Conservation (phyloP, 305 asterid genomes). For the Fraxinus dipetala region DNA sequence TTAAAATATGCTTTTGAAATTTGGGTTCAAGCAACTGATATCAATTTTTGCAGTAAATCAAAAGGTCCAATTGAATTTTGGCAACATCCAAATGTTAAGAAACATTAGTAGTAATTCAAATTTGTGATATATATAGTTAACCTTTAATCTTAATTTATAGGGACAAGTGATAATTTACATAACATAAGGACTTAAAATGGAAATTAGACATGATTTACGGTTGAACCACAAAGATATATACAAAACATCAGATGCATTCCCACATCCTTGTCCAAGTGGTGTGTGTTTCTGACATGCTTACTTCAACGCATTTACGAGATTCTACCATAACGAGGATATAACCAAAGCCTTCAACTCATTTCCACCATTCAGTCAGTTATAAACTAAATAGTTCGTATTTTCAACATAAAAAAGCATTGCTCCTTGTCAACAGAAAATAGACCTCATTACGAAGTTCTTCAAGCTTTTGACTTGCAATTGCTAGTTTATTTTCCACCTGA, state of each 20-base stretch:
- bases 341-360: neutral
- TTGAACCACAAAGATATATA: neutral
- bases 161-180: neutral
- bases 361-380: neutral
- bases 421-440: constrained; percentile 4
- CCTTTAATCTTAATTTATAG: neutral
- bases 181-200: neutral
- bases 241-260: neutral
- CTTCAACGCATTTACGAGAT: neutral
- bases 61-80: neutral
- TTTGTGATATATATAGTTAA: neutral
- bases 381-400: constrained; percentile 13
- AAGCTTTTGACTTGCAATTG: constrained; percentile 48
- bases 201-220: neutral
- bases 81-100: neutral
- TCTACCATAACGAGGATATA: neutral
- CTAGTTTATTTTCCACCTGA: constrained; percentile 46
- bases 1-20: neutral
- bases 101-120: neutral
- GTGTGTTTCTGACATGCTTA: neutral
- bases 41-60: neutral
- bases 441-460: constrained; percentile 63
- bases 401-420: constrained; percentile 14
- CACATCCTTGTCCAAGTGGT: neutral
- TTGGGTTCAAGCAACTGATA: neutral